Evolutionary conservation across 768 basidiomycete genomes (phyloP).

Genomic region (Multifurca ochricompacta): DNA sequence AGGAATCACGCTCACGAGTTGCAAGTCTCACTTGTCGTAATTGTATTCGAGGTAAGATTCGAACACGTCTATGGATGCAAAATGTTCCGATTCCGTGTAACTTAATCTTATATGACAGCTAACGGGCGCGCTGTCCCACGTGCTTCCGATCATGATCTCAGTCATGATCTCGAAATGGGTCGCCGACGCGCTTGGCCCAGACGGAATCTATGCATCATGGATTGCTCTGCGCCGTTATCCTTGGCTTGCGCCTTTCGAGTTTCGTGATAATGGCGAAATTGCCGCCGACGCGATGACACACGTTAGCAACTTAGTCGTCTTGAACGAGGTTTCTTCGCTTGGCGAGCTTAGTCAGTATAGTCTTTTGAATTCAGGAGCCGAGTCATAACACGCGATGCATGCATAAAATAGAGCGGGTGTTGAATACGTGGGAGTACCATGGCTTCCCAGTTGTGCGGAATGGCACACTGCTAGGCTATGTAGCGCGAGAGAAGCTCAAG

Average conservation of each 20-base stretch:
- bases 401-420: constrained; percentile 34
- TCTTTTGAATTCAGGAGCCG: background rate
- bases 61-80: background rate
- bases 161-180: constrained; percentile 76
- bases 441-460: constrained; percentile 59
- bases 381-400: background rate
- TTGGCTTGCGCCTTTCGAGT: constrained; percentile 59
- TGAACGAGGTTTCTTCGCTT: constrained; percentile 34
- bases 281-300: constrained; percentile 57
- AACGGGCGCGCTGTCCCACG: constrained; percentile 73
- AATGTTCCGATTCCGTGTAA: background rate
- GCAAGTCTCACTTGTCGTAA: constrained; percentile 66
- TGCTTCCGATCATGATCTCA: constrained; percentile 75
- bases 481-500: constrained; percentile 47
- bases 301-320: constrained; percentile 38
- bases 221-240: constrained; percentile 65
- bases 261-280: constrained; percentile 56
- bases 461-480: constrained; percentile 50
- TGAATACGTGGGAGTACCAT: constrained; percentile 40
- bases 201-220: constrained; percentile 67
- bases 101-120: no score
- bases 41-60: constrained; percentile 55
- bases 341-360: constrained; percentile 38
- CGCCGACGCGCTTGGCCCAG: constrained; percentile 59
- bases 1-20: background rate